phyloP scores from a whole-genome alignment of 306 rosid species.

The Cajanus cajan region DNA sequence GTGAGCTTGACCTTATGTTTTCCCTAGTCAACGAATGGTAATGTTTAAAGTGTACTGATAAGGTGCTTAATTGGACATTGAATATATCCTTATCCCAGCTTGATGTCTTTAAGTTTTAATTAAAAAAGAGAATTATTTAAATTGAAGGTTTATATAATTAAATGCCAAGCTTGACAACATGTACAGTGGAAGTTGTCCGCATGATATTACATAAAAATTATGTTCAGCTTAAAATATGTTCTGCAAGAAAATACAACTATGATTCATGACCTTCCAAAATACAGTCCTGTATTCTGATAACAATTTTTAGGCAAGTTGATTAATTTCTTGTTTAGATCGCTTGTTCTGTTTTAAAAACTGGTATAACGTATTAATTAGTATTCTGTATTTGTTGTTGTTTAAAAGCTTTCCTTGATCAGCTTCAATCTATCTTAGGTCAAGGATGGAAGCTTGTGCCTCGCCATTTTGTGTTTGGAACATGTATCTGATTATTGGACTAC shows the following conservation, averaged over 20 bases:
- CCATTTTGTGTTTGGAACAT: background rate
- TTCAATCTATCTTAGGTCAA: background rate
- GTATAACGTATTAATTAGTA: background rate
- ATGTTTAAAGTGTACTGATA: background rate
- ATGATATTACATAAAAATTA: background rate
- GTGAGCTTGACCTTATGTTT: background rate
- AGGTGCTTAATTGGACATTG: background rate
- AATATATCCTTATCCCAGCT: background rate
- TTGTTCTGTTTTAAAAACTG: background rate
- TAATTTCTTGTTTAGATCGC: background rate
- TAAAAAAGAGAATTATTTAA: background rate
- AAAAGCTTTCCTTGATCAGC: background rate
- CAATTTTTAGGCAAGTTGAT: background rate
- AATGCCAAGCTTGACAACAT: background rate
- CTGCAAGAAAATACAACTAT: background rate
- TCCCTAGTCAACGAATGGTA: background rate
- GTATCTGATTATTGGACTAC: background rate
- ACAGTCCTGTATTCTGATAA: background rate
- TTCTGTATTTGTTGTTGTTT: background rate
- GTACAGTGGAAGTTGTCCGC: background rate
- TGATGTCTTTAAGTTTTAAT: background rate
- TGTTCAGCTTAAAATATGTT: background rate
- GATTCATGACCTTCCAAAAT: background rate
- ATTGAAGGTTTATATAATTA: background rate
- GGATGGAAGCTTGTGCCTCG: conserved; percentile 2